Conservation (phyloP, 805 yeast species). For the Saccharomycopsis microspora region DNA sequence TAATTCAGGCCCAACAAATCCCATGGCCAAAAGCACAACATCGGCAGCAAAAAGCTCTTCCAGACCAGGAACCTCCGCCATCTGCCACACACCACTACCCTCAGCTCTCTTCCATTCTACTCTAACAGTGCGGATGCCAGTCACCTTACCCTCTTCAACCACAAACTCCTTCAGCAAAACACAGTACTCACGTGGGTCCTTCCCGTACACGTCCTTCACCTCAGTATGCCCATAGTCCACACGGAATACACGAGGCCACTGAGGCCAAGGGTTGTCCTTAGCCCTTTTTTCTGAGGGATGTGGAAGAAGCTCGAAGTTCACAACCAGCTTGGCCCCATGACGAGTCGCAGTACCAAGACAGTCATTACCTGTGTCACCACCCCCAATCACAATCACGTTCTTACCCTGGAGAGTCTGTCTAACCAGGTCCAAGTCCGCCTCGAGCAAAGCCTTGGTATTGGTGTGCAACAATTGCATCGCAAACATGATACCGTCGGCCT, state of each 20-base stretch:
- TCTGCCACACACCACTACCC: slow-evolving; percentile 89
- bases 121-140: slow-evolving; percentile 90
- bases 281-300: slow-evolving; percentile 80
- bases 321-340: slow-evolving; percentile 92
- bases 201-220: slow-evolving; percentile 88
- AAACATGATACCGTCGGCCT: slow-evolving; percentile 76
- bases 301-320: slow-evolving; percentile 90
- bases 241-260: slow-evolving; percentile 97
- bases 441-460: slow-evolving; percentile 85
- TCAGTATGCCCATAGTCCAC: slow-evolving; percentile 97
- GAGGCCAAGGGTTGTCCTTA: slow-evolving; percentile 99
- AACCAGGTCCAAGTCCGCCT: slow-evolving; percentile 68
- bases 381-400: slow-evolving; percentile 93
- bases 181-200: slow-evolving; percentile 95
- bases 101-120: slow-evolving; percentile 97
- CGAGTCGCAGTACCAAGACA: slow-evolving; percentile 96
- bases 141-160: slow-evolving; percentile 89
- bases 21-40: slow-evolving; percentile 89
- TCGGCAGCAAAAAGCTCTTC: slow-evolving; percentile 95
- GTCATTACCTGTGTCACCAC: slow-evolving; percentile 99
- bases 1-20: slow-evolving; percentile 93
- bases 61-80: slow-evolving; percentile 93
- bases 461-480: slow-evolving; percentile 87
- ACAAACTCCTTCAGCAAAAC: slow-evolving; percentile 92
- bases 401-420: slow-evolving; percentile 67